Percentiles rank a stretch among this genome's conserved stretches.
phyloP scores from a whole-genome alignment of 371 early-diverging fungal genomes.

The Enteropsectra breve region DNA sequence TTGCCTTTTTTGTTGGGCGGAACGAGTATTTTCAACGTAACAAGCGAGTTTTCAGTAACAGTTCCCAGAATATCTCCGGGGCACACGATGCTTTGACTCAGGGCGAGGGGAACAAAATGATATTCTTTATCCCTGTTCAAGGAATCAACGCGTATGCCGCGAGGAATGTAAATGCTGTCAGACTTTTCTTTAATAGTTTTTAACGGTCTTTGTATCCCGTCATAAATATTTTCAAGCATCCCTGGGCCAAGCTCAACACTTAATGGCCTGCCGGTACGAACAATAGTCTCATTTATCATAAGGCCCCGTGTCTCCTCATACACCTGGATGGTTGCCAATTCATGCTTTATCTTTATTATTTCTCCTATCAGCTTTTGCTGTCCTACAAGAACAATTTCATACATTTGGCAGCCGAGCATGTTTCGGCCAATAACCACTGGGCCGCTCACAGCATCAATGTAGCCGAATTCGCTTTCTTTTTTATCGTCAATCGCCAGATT shows the following conservation, averaged over 20 bases:
- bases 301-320: slow-evolving; percentile 99
- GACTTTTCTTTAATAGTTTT: slow-evolving; percentile 82
- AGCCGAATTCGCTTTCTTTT: slow-evolving; percentile 74
- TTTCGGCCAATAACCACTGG: slow-evolving; percentile 96
- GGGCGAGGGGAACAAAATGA: slow-evolving; percentile 77
- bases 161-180: slow-evolving; percentile 92
- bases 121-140: slow-evolving; percentile 77
- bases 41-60: slow-evolving; percentile 86
- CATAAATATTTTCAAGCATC: slow-evolving; percentile 92
- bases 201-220: slow-evolving; percentile 98
- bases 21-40: slow-evolving; percentile 76
- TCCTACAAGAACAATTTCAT: slow-evolving; percentile 98
- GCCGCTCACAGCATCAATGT: slow-evolving; percentile 88
- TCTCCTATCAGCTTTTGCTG: slow-evolving; percentile 91
- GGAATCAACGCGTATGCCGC: slow-evolving; percentile 89
- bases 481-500: slow-evolving; percentile 27
- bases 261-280: slow-evolving; percentile 86
- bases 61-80: slow-evolving; percentile 92
- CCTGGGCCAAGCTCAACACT: slow-evolving; percentile 98
- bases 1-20: slow-evolving; percentile 86
- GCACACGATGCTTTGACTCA: slow-evolving; percentile 85
- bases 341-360: slow-evolving; percentile 95
- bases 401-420: slow-evolving; percentile 97
- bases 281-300: slow-evolving; percentile 93
- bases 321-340: slow-evolving; percentile 96